A percentile compares a stretch with the other conserved stretches of the same genome.
These are phyloP conservation scores for Trichoderma semiorbis DNA, from an alignment of 2,329 filamentous ascomycete species.

Conservation along the genomic window DNA sequence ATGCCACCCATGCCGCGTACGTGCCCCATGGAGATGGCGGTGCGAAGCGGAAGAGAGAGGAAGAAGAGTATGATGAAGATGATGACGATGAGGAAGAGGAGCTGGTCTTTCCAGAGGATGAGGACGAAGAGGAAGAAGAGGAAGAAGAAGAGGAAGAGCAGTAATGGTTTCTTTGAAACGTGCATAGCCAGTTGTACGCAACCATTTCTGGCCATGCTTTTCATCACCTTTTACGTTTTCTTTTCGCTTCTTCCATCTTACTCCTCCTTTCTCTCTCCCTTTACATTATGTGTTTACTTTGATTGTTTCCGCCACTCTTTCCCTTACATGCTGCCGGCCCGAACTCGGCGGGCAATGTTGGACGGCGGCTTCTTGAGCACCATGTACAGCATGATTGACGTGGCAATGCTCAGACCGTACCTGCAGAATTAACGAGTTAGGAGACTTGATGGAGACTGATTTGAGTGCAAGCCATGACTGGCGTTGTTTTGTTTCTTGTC, in stretches of 20 bases:
- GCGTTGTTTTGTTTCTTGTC: not conserved
- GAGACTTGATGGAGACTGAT: not conserved
- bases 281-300: not conserved
- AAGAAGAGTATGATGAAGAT: slow-evolving; percentile 21
- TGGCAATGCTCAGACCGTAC: slow-evolving; percentile 82
- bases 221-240: not conserved
- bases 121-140: not conserved
- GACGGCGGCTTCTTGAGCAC: slow-evolving; percentile 82
- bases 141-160: slow-evolving; percentile 23
- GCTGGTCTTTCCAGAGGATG: slow-evolving; percentile 9
- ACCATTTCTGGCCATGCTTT: not conserved
- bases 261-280: not conserved
- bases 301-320: no score
- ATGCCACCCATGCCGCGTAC: not conserved
- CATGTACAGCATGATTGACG: slow-evolving; percentile 95
- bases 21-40: slow-evolving; percentile 15
- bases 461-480: not conserved
- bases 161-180: slow-evolving; percentile 20
- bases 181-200: slow-evolving; percentile 24
- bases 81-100: not conserved
- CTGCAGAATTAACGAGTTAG: slow-evolving; percentile 42
- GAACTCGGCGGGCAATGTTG: slow-evolving; percentile 68
- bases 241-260: not conserved
- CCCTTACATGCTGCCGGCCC: slow-evolving; percentile 69
- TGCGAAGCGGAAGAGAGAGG: slow-evolving; percentile 34